Base-by-base conservation (phyloP, 1,284 basidiomycete species). In the Tylopilus sp. region DNA sequence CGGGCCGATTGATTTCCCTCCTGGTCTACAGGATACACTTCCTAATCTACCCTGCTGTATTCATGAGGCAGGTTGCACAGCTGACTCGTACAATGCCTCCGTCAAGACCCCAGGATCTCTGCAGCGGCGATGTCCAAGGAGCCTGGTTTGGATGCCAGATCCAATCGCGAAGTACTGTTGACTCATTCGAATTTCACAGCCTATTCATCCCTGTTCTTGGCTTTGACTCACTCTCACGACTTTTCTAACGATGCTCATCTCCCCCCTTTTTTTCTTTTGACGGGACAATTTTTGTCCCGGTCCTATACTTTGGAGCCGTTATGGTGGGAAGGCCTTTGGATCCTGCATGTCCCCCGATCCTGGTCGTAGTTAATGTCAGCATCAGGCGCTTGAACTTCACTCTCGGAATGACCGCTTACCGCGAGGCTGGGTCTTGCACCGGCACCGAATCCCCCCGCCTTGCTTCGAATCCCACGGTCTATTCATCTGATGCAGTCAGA, bases 1-100 rank as follows among this genome's bases (percentile, higher is more conserved):
- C 18, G 49, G 51, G 2, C 51, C 54, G 11, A 57, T 57, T 34
- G 54, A 49, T 15, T 57, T 48, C 26, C 54, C 57, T 11, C 38
- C 44, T 1, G 39, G 16, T 36, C 11, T 2, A 1, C 18, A 6
- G 31, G 38, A 12, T 28, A 13, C 0, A 12, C 18, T 21, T 4
- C 7, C 13, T 6, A 25, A 12, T 16, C 2, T 10, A 23, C 12
- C 6, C 16, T n/a, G n/a, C n/a, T n/a, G n/a, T n/a, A n/a, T n/a
- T n/a, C n/a, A n/a, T n/a, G n/a, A n/a, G n/a, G n/a, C n/a, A n/a
- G 6, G 38, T 15, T 19, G 9, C 19, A n/a, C 6, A 6, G 6
- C 16, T 28, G 26, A 28, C 26, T 28, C 26, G 11, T 28, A 28
- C 9, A 28, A 33, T 15, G 2, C 19, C 35, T 36, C 11, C n/a